These are phyloP conservation scores for Myxozyma melibiosi DNA, from an alignment of 805 yeast species.

Conservation along the genomic window DNA sequence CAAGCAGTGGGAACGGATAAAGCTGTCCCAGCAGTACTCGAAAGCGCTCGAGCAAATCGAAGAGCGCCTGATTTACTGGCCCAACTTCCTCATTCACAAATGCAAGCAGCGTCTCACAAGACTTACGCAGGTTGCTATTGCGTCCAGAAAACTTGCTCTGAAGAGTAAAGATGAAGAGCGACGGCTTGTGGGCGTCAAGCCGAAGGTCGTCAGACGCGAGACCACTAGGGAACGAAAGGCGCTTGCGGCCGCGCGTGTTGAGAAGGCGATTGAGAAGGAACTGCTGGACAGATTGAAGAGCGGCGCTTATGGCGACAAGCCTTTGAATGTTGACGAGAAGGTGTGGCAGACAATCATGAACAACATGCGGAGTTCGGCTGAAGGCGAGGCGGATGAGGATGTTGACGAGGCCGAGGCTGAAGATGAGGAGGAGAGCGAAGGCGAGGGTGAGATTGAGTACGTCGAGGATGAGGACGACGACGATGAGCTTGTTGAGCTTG, in stretches of 20 bases:
- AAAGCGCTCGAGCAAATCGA: slow-evolving; percentile 89
- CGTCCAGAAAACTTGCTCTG: slow-evolving; percentile 89
- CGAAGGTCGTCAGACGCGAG: slow-evolving; percentile 93
- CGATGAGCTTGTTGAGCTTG: slow-evolving; percentile 62
- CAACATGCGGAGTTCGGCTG: slow-evolving; percentile 52
- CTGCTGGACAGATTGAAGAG: slow-evolving; percentile 90
- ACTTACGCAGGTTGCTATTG: slow-evolving; percentile 90
- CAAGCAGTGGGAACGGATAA: slow-evolving; percentile 92
- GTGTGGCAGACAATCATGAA: slow-evolving; percentile 94
- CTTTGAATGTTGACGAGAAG: slow-evolving; percentile 92
- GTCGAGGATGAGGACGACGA: slow-evolving; percentile 92
- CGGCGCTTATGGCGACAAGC: slow-evolving; percentile 98
- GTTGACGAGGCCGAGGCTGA: slow-evolving; percentile 53
- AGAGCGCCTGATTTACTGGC: slow-evolving; percentile 88
- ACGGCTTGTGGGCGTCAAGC: slow-evolving; percentile 87
- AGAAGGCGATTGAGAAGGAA: slow-evolving; percentile 94
- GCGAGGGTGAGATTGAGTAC: slow-evolving; percentile 58
- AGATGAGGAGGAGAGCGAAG: slow-evolving; percentile 54
- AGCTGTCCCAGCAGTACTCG: slow-evolving; percentile 82
- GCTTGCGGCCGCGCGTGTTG: slow-evolving; percentile 92
- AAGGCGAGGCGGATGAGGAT: slow-evolving; percentile 63
- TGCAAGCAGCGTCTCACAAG: slow-evolving; percentile 96
- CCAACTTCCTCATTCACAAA: slow-evolving; percentile 83
- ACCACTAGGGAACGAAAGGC: slow-evolving; percentile 95
- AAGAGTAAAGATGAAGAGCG: slow-evolving; percentile 76